phyloP scores from a whole-genome alignment of 2,329 filamentous ascomycete genomes.

The Corniculantispora saksenae region DNA sequence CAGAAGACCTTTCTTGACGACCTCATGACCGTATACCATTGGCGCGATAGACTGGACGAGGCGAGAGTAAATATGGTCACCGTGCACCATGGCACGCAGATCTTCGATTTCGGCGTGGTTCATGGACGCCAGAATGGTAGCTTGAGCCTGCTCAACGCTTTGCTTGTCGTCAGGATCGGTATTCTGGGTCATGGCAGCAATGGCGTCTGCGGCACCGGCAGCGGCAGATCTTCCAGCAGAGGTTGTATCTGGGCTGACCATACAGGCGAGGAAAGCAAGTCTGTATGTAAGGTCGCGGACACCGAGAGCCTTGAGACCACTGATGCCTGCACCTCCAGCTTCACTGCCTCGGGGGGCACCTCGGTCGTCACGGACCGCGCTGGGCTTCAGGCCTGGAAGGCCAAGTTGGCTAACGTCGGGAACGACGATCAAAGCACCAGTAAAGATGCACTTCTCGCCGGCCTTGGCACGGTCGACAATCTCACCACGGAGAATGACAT shows the following conservation, averaged over 20 bases:
- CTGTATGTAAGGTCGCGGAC: constrained; percentile 94
- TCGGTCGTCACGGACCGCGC: constrained; percentile 80
- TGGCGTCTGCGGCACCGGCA: constrained; percentile 69
- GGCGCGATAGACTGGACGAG: constrained; percentile 92
- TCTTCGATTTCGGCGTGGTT: constrained; percentile 88
- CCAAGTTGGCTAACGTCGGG: constrained; percentile 95
- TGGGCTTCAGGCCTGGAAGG: constrained; percentile 80
- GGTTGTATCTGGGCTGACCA: constrained; percentile 87
- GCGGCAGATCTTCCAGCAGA: constrained; percentile 74
- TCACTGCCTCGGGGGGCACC: constrained; percentile 73
- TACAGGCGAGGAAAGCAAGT: constrained; percentile 94
- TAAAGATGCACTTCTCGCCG: constrained; percentile 98
- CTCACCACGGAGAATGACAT: constrained; percentile 92
- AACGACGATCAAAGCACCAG: constrained; percentile 91
- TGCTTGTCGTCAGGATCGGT: constrained; percentile 66
- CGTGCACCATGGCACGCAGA: constrained; percentile 89
- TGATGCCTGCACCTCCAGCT: constrained; percentile 80
- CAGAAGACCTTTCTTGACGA: constrained; percentile 95
- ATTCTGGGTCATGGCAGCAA: constrained; percentile 71
- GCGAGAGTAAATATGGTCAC: constrained; percentile 89
- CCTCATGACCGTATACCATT: constrained; percentile 95
- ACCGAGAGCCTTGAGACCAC: constrained; percentile 86
- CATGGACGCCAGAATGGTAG: constrained; percentile 82
- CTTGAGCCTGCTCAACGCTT: constrained; percentile 81
- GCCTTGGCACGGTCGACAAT: constrained; percentile 98